A percentile compares a stretch with the other conserved stretches of the same genome.
phyloP scores from a whole-genome alignment of 352 stramenopile species.

The Pythium rhizo-oryzae region DNA sequence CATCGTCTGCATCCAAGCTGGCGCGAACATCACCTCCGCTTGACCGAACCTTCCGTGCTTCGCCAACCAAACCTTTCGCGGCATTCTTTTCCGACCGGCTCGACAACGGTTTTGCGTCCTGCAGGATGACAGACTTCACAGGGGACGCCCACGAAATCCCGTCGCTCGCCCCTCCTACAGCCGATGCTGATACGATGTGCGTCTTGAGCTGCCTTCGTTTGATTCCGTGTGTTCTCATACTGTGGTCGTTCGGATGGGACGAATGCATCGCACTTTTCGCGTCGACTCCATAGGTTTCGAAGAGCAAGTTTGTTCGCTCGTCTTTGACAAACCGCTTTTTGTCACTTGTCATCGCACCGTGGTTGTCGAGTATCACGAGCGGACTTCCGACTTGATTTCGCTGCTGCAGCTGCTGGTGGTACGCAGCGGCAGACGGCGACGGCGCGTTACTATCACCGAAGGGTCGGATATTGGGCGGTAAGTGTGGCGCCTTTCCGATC shows the following conservation, averaged over 20 bases:
- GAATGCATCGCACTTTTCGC: constrained; percentile 22
- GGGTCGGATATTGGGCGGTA: constrained; percentile 38
- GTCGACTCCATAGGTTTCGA: constrained; percentile 69
- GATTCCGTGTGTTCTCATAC: constrained; percentile 37
- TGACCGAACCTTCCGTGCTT: constrained; percentile 5
- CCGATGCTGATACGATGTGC: constrained; percentile 42
- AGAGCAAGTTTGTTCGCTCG: constrained; percentile 56
- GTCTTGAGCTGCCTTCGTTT: constrained; percentile 63
- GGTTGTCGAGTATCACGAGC: constrained; percentile 50
- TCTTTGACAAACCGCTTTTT: constrained; percentile 49
- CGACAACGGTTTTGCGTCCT: constrained; percentile 32
- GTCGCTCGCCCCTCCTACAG: constrained; percentile 1
- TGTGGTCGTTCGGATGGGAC: constrained; percentile 6
- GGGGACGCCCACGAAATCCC: constrained; percentile 22
- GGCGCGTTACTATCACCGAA: constrained; percentile 11
- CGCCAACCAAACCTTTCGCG: not conserved
- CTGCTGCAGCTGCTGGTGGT: constrained; percentile 24
- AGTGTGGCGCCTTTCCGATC: constrained; percentile 43
- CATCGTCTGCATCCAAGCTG: not conserved
- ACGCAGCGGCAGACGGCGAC: constrained; percentile 16
- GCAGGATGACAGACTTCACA: constrained; percentile 20
- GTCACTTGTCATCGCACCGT: constrained; percentile 12
- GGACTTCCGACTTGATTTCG: constrained; percentile 27
- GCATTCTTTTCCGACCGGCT: constrained; percentile 35
- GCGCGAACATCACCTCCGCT: constrained; percentile 3